These are phyloP conservation scores for Candida oleophila DNA, from an alignment of 805 yeast genomes.

Conservation along the genomic window DNA sequence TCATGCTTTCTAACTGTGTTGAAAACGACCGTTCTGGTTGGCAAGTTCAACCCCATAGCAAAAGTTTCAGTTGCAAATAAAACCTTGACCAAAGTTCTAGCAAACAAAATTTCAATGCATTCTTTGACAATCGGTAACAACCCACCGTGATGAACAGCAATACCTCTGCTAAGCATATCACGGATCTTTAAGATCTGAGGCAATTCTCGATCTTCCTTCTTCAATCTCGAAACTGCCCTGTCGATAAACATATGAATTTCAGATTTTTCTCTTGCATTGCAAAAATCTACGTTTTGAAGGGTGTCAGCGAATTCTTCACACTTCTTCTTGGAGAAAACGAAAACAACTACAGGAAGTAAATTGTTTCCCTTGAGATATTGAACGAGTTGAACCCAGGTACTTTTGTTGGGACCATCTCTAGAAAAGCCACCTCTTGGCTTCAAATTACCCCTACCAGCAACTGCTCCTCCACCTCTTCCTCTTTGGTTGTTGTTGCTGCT, in stretches of 20 bases:
- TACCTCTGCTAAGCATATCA: conserved; percentile 83
- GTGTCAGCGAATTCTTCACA: conserved; percentile 92
- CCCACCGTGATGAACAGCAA: conserved; percentile 96
- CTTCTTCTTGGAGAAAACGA: conserved; percentile 89
- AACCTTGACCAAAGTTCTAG: conserved; percentile 82
- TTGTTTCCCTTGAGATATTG: conserved; percentile 65
- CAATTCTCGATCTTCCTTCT: conserved; percentile 86
- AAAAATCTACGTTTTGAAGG: conserved; percentile 70
- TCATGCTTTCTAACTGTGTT: conserved; percentile 86
- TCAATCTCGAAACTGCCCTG: conserved; percentile 80
- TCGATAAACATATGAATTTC: conserved; percentile 94
- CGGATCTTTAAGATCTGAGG: conserved; percentile 87
- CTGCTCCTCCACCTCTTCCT: conserved; percentile 27
- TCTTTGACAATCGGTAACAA: conserved; percentile 90
- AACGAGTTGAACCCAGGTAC: conserved; percentile 73
- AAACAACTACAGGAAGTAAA: conserved; percentile 87
- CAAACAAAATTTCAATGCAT: conserved; percentile 86
- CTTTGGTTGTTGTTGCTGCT: conserved; percentile 45
- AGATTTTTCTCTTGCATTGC: conserved; percentile 80
- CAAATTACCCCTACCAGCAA: conserved; percentile 23
- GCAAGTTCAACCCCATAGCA: conserved; percentile 98
- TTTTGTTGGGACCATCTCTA: conserved; percentile 72
- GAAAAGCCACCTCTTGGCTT: conserved; percentile 22
- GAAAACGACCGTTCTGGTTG: conserved; percentile 96
- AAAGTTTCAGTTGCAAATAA: conserved; percentile 97